Base-by-base conservation (phyloP, 768 basidiomycete genomes). In the Lactarius sanguifluus region DNA sequence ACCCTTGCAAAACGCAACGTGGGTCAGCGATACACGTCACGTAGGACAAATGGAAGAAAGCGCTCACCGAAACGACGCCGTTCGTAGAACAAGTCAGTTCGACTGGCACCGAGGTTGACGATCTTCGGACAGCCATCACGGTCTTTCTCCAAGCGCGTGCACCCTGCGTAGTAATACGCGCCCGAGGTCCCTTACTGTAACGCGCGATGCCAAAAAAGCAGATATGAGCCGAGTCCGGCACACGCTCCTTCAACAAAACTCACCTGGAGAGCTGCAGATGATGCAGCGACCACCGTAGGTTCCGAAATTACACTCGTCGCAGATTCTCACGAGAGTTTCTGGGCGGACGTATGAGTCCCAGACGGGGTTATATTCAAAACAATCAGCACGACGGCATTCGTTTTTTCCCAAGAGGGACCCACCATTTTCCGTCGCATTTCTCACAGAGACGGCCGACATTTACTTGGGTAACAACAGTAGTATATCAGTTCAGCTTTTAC, bases 281-380 rank as follows among this genome's bases (percentile, higher is more conserved):
- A 98, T 98, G 76, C 97, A 99, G 70, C 95, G 84, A 59, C 96
- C 96, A 28, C 97, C 95, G 75, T 97, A 97, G 54, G 94, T 96
- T 71, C 95, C 93, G 79, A 98, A 99, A 78, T 98, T 98, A 79
- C 97, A 99, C 81, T 99, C 97, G 76, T 99, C 97, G 77, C 97
- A 99, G 71, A 98, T 98, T 69, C 96, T 87, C 65, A 98, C 97
- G 70, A 98, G 84, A 28, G 96, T 98, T 79, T 96, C 96, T 72
- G 97, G 97, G 72, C 97, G 87, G 69, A 99, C 97, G 79, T 98
- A 98, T 64, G 96, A 98, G 81, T 99, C 96, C 81, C 96, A 99
- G 55, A 98, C 93, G 10, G 96, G 96, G 47, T 23, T 50, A 28
- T 28, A 28, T 28, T 28, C 28, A 30, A 30, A n/a, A n/a, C n/a